Evolutionary conservation across 108 stramenopile species (phyloP).

Genomic region (Cyclotella choctawhatcheeana): DNA sequence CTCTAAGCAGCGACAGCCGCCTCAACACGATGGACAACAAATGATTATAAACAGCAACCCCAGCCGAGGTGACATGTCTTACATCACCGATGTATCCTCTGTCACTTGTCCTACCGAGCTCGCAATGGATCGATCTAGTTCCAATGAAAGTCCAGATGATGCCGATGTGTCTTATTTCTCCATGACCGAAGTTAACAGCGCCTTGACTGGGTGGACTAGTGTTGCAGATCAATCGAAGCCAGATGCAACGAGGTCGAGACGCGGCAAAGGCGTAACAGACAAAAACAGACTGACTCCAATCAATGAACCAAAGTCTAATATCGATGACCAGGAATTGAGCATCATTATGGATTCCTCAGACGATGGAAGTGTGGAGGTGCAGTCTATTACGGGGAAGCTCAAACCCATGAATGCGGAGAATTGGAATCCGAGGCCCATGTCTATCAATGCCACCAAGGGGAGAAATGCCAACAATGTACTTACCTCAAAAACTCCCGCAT

Average conservation of each 20-base stretch:
- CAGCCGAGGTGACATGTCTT: constrained; percentile 14
- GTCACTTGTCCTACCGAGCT: constrained; percentile 41
- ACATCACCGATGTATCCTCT: constrained; percentile 48
- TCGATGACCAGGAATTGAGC: constrained; percentile 16
- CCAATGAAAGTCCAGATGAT: constrained; percentile 25
- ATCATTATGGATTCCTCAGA: constrained; percentile 14
- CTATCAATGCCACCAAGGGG: constrained; percentile 1
- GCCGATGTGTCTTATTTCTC: constrained; percentile 32
- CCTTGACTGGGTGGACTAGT: constrained; percentile 37
- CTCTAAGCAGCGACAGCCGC: constrained; percentile 5
- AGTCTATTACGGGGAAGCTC: constrained; percentile 10
- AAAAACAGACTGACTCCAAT: constrained; percentile 4
- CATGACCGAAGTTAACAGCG: constrained; percentile 21
- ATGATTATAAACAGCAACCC: neutral
- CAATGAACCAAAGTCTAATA: constrained; percentile 1
- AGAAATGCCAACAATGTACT: neutral
- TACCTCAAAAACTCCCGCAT: neutral
- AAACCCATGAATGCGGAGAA: constrained; percentile 2
- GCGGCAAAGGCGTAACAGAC: neutral
- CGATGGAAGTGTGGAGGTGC: constrained; percentile 30
- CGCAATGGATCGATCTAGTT: constrained; percentile 20
- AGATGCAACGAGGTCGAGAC: neutral
- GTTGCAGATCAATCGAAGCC: neutral
- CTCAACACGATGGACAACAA: neutral
- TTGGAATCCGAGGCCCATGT: constrained; percentile 12